Evolutionary conservation across 2,329 filamentous ascomycete species (phyloP), one percentile per base, ranked within the genome.

Genomic region (Pseudopithomyces chartarum): DNA sequence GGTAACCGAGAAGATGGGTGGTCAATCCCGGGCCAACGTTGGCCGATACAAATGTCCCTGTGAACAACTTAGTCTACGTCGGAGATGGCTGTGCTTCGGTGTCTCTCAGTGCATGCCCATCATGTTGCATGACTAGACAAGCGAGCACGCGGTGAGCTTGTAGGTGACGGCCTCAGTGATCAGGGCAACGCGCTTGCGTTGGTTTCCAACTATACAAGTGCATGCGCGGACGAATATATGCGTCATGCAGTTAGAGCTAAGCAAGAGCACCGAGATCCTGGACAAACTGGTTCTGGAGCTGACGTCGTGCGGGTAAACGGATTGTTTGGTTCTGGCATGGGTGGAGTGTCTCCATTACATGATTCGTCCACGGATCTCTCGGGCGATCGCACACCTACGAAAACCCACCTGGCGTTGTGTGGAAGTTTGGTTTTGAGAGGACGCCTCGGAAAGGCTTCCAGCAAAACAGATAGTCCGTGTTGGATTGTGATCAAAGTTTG

Each of bases 231-330:
- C 26, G 26, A 29, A 29, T 29, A 29, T 29, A 29, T 29, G 26
- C 29, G n/a, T 10, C n/a, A 34, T 36, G 29, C 17, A 15, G 47
- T 40, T 48, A 17, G 19, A 20, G 19, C 15, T 17, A 23, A 12
- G 17, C 4, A 19, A 23, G 26, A n/a, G n/a, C 22, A 22, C 36
- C 34, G 39, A 34, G 34, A 22, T 10, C 33, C 12, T 32, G 17
- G 47, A 40, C 20, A 26, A 22, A n/a, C 20, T 26, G 47, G 10
- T 36, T 40, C 10, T 32, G 34, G 34, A 29, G 51, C 51, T 46
- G 50, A 52, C 50, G 29, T 45, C 32, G 49, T 43, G 42, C 51
- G 42, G 51, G 17, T 46, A 46, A 53, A 53, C 17, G 42, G 51
- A 19, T 20, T 36, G 10, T 38, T 45, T 23, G 20, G 11, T 23